Evolutionary conservation across 1,139 yeast genomes (phyloP).

Genomic region (Lodderomyces orthopsilosis): DNA sequence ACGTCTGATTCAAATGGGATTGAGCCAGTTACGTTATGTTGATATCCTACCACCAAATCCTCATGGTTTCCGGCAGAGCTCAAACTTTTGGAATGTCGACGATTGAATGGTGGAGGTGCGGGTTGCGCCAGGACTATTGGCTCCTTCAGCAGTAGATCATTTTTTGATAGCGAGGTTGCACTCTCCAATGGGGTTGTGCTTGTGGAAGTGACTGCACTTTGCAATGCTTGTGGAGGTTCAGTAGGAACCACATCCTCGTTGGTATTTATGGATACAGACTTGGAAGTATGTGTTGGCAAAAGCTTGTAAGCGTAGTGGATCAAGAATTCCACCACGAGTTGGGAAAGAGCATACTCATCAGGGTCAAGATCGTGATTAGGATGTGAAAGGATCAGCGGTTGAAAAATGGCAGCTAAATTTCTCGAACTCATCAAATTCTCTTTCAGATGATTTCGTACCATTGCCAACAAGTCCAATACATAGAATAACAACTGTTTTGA

Average conservation of each 20-base stretch:
- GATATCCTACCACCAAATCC: conserved; percentile 29
- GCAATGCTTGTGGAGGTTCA: background rate
- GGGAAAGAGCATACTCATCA: conserved; percentile 83
- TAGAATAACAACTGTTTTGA: conserved; percentile 86
- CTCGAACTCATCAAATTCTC: conserved; percentile 89
- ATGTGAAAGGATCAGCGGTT: conserved; percentile 89
- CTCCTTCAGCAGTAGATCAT: background rate
- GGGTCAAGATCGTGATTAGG: conserved; percentile 92
- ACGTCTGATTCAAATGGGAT: conserved; percentile 29
- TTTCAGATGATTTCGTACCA: conserved; percentile 77
- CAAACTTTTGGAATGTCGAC: conserved; percentile 11
- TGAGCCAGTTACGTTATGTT: conserved; percentile 20
- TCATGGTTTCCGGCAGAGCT: conserved; percentile 9
- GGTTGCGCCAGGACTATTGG: background rate
- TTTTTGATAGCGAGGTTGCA: background rate
- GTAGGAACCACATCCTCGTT: background rate
- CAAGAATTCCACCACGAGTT: conserved; percentile 83
- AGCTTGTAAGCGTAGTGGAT: conserved; percentile 82
- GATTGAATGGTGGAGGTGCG: conserved; percentile 5
- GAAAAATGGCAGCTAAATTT: conserved; percentile 93
- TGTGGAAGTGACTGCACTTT: conserved; percentile 1
- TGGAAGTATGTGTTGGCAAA: conserved; percentile 44
- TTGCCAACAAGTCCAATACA: conserved; percentile 78
- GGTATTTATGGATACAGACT: background rate
- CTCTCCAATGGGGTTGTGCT: conserved; percentile 3